phyloP scores from a whole-genome alignment of 1,284 basidiomycete genomes.

The Cutaneotrichosporon sp. region DNA sequence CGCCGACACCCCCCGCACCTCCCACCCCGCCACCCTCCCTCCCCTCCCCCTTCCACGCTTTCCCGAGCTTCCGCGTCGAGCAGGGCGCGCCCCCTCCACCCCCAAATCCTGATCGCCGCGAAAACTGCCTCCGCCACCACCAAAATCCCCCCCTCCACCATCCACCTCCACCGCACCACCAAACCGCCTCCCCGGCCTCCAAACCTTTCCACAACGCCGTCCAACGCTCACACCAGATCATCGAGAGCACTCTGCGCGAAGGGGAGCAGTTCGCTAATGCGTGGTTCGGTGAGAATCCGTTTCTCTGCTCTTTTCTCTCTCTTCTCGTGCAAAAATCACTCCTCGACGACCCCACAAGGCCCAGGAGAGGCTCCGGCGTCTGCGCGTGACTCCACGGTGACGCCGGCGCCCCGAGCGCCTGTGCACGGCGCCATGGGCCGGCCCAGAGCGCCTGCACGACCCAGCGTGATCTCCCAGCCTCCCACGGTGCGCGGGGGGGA shows the following conservation, averaged over 20 bases:
- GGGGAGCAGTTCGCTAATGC: slow-evolving; percentile 99
- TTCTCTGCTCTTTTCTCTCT: too few species aligned
- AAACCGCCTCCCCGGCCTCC: background rate
- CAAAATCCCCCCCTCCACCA: too few species aligned
- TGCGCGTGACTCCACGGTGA: background rate
- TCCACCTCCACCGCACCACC: slow-evolving; percentile 4
- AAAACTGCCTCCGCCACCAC: too few species aligned
- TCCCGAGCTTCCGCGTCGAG: too few species aligned
- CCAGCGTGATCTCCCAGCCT: too few species aligned
- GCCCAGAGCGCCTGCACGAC: too few species aligned
- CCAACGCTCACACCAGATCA: slow-evolving; percentile 62
- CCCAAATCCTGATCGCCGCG: too few species aligned
- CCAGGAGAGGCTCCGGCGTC: background rate
- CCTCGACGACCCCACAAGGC: too few species aligned
- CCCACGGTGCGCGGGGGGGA: too few species aligned
- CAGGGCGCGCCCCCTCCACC: too few species aligned
- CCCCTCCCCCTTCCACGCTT: too few species aligned
- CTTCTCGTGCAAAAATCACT: too few species aligned
- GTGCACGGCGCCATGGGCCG: background rate
- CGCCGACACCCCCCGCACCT: background rate
- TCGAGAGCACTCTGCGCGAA: slow-evolving; percentile 96
- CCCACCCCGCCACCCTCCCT: background rate
- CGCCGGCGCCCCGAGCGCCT: background rate
- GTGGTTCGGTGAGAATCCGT: slow-evolving; percentile 50
- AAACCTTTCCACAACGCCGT: background rate